Evolutionary conservation across 257 asterid species (phyloP).

Genomic region (Solanum chilense): DNA sequence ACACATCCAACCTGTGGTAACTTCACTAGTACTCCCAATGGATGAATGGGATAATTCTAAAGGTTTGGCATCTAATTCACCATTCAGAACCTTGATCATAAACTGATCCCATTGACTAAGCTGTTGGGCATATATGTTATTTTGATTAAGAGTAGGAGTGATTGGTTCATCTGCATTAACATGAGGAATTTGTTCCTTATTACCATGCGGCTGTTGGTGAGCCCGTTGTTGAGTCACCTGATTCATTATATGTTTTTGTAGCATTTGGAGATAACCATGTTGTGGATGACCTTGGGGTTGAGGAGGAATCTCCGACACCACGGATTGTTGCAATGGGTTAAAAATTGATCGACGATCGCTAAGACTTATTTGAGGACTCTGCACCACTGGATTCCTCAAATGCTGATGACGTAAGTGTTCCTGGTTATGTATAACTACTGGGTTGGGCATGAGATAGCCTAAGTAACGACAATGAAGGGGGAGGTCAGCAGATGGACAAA

Average conservation of each 20-base stretch:
- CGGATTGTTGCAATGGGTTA: not conserved
- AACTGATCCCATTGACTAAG: not conserved
- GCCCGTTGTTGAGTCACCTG: not conserved
- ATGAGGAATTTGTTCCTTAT: not conserved
- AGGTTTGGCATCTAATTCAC: not conserved
- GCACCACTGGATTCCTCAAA: not conserved
- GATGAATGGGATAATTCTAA: not conserved
- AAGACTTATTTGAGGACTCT: not conserved
- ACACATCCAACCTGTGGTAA: not conserved
- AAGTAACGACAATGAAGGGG: not conserved
- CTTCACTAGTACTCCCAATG: not conserved
- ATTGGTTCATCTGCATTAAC: not conserved
- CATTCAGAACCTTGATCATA: not conserved
- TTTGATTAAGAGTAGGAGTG: not conserved
- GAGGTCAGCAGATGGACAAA: not conserved
- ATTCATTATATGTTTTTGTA: not conserved
- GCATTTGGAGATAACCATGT: not conserved
- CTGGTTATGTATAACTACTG: not conserved
- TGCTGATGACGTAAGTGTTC: not conserved
- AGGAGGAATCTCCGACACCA: not conserved
- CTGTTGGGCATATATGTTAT: not conserved
- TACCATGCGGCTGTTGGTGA: not conserved
- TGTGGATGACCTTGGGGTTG: not conserved
- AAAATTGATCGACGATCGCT: not conserved
- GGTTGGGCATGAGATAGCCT: not conserved